Conservation (phyloP, 805 yeast species). For the Hanseniaspora lindneri region DNA sequence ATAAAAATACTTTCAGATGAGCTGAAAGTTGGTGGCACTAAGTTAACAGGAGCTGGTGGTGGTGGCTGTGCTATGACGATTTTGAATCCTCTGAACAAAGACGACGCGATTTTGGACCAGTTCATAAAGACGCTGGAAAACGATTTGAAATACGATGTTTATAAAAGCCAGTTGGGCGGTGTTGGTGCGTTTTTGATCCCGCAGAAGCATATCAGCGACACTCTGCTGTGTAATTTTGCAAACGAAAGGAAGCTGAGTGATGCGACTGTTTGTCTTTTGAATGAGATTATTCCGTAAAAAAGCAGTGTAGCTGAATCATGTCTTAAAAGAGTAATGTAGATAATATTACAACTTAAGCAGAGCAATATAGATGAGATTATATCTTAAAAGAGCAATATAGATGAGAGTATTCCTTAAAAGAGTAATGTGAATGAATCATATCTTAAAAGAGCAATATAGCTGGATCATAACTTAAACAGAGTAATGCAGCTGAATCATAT, state of each 20-base stretch:
- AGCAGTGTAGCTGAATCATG: too few relatives aligned
- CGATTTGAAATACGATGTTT: constrained; percentile 54
- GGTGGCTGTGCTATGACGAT: constrained; percentile 96
- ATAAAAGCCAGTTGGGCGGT: constrained; percentile 76
- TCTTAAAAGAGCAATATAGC: too few relatives aligned
- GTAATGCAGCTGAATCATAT: too few relatives aligned
- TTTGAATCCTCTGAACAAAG: constrained; percentile 35
- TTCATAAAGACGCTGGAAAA: constrained; percentile 28
- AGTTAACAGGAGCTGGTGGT: constrained; percentile 97
- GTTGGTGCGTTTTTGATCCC: constrained; percentile 52
- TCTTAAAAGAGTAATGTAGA: too few relatives aligned
- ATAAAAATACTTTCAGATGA: constrained; percentile 57
- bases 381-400: too few relatives aligned
- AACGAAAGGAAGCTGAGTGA: not conserved
- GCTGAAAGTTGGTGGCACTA: constrained; percentile 66
- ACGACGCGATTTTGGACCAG: constrained; percentile 28
- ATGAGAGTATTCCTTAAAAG: too few relatives aligned
- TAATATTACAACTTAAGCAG: too few relatives aligned
- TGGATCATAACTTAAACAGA: too few relatives aligned
- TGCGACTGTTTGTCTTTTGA: not conserved
- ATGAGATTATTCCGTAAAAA: constrained; percentile 4
- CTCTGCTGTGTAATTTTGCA: too few relatives aligned
- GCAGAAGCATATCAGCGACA: constrained; percentile 17
- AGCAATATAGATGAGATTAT: too few relatives aligned
- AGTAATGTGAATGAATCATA: too few relatives aligned